Base-by-base conservation (phyloP, 1,284 basidiomycete genomes). In the Tylopilus sp. region DNA sequence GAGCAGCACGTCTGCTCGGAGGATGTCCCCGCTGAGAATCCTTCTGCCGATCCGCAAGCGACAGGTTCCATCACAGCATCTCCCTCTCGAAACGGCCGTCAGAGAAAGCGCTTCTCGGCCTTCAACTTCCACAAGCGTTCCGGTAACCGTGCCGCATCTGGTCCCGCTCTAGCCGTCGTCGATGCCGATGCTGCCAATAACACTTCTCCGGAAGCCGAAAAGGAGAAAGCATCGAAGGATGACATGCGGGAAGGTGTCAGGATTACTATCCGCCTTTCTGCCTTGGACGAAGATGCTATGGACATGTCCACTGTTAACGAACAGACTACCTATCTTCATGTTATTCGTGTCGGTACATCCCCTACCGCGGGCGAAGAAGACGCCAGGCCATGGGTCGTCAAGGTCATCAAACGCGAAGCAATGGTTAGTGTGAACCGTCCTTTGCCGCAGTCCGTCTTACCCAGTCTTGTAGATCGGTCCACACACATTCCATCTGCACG, bases 401-500 rank as follows among this genome's bases (percentile, higher is more conserved):
- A 86, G 61, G 92, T 95, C 34, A 84, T 93, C 47, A 88, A 92
- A 61, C 81, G 92, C 41, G 92, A 95, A 66, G 92, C 91, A 29
- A 84, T 84, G 45, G 83, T 83, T 46, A 55, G 77, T 49, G 55
- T 29, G 41, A 40, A 31, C 47, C 44, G 39, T 33, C 10, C 4
- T n/a, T 21, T 18, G 2, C 19, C 25, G 41, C 61, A 3, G 3
- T n/a, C 21, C 19, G 8, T 55, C 51, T 56, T 31, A 52, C n/a
- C 8, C 2, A 35, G 38, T 18, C 12, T 42, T 48, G 15, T 55
- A 86, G 81, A 95, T 95, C 60, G 92, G 92, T 7, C 77, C 84
- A 6, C 91, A 94, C 64, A 89, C 88, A 0, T 95, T 95, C 81
- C 86, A 93, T 44, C 75, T 95, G 23, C 92, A 94, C 65, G 92